Percentiles rank a stretch among this genome's conserved stretches.
phyloP scores from a whole-genome alignment of 108 stramenopile genomes.

The Parietichytrium sp. region DNA sequence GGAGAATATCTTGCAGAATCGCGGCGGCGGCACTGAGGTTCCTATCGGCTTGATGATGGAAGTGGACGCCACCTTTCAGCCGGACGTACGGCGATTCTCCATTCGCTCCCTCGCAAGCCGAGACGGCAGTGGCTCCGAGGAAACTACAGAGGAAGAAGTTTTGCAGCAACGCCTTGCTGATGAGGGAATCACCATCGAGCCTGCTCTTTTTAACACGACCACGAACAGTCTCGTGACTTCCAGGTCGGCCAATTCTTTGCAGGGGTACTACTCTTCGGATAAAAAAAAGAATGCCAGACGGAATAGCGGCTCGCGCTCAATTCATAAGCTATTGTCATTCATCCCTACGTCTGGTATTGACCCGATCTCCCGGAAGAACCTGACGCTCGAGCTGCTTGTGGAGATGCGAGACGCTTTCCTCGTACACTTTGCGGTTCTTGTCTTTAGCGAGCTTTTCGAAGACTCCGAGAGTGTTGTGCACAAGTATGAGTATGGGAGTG shows the following conservation, averaged over 20 bases:
- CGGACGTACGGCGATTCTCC: too few species aligned
- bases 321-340: neutral
- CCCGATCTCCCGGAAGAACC: neutral
- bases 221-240: neutral
- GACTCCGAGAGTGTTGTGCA: neutral
- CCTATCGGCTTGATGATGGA: neutral
- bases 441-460: conserved; percentile 38
- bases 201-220: neutral
- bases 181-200: conserved; percentile 3
- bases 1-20: neutral
- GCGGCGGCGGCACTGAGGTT: conserved; percentile 15
- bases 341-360: neutral
- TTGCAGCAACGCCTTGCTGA: too few species aligned
- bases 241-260: neutral
- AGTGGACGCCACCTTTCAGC: neutral
- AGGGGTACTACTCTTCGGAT: conserved; percentile 20
- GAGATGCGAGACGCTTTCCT: conserved; percentile 7
- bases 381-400: neutral
- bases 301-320: neutral
- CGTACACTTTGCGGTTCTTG: conserved; percentile 33
- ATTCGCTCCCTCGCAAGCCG: too few species aligned
- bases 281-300: conserved; percentile 1
- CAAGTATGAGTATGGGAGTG: conserved; percentile 27
- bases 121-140: neutral
- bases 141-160: neutral